Evolutionary conservation across 805 yeast genomes (phyloP), one percentile per base, ranked within the genome.

Genomic region (Cyberlindnera nakhonratchasimensis): DNA sequence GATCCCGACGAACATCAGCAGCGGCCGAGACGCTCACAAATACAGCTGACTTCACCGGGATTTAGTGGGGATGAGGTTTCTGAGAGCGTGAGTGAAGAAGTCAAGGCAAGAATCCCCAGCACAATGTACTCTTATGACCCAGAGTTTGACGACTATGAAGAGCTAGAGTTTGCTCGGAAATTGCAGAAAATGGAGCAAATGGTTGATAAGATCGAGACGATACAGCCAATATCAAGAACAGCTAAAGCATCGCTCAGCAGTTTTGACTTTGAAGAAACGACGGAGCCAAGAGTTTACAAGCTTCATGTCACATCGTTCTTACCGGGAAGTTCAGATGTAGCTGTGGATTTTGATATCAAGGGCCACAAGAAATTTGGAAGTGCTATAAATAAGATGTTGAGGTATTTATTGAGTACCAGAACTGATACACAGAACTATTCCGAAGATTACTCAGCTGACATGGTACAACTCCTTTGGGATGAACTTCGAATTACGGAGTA

Each of bases 401-500:
- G 36, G 1, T 44, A 50, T 36, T 34, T 51, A 1, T 20, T 47
- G 10, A 26, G 19, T 1, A 9, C 30, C 6, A 39, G 40, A 4
- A 29, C 29, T 6, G 38, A 50, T 3, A 39, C 42, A 2, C 43
- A 37, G 8, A 4, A 20, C 0, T 34, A 22, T 11, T 13, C 19
- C 1, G 16, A 11, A 1, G 1, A 43, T 1, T 59, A 59, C 37
- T 22, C 30, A 2, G 38, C 49, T 1, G 46, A 43, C 4, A 25
- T 35, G 3, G 57, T 55, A 1, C 34, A 45, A 1, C 41, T 62
- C 12, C 36, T 47, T 19, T 56, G 57, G 56, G 51, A 57, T 5
- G 51, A 47, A 2, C 38, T 55, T 16, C 42, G 38, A 25, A 25
- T 62, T 9, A 23, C 37, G 13, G 53, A 55, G 2, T 54, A 45